phyloP scores from a whole-genome alignment of 2,329 filamentous ascomycete species.

The Nemania sp. region DNA sequence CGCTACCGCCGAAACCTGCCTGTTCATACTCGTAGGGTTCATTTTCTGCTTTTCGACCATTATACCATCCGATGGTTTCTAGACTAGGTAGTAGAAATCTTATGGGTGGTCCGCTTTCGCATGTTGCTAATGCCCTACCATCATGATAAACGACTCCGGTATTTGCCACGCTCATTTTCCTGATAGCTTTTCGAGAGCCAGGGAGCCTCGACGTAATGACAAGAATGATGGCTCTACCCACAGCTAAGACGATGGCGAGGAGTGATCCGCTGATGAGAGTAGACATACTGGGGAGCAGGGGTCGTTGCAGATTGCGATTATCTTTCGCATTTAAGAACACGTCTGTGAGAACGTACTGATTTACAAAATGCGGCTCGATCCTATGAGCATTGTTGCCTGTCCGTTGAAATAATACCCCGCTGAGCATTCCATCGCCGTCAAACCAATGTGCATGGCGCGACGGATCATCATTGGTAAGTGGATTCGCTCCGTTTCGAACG shows the following conservation, averaged over 20 bases:
- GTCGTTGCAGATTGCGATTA: slow-evolving; percentile 61
- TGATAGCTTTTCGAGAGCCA: slow-evolving; percentile 68
- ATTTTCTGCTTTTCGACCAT: slow-evolving; percentile 69
- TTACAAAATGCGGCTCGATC: slow-evolving; percentile 73
- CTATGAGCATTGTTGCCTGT: slow-evolving; percentile 51
- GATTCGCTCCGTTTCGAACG: slow-evolving; percentile 78
- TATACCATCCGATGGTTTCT: slow-evolving; percentile 78
- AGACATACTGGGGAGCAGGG: slow-evolving; percentile 75
- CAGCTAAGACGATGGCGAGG: slow-evolving; percentile 61
- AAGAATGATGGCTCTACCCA: slow-evolving; percentile 68
- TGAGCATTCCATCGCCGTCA: slow-evolving; percentile 80
- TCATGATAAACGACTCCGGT: slow-evolving; percentile 76
- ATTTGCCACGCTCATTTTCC: slow-evolving; percentile 77
- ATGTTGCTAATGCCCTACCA: slow-evolving; percentile 75
- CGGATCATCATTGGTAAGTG: slow-evolving; percentile 70
- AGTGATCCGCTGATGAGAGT: slow-evolving; percentile 72
- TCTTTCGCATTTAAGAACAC: slow-evolving; percentile 67
- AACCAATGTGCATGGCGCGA: slow-evolving; percentile 78
- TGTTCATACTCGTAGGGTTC: slow-evolving; percentile 48
- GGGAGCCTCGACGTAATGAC: slow-evolving; percentile 69
- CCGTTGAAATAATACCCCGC: slow-evolving; percentile 71
- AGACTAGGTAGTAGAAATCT: slow-evolving; percentile 72
- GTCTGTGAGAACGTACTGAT: slow-evolving; percentile 77
- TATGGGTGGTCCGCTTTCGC: slow-evolving; percentile 78
- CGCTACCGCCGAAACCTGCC: slow-evolving; percentile 65